Evolutionary conservation across 768 basidiomycete species (phyloP).

Genomic region (Trametes villosa): DNA sequence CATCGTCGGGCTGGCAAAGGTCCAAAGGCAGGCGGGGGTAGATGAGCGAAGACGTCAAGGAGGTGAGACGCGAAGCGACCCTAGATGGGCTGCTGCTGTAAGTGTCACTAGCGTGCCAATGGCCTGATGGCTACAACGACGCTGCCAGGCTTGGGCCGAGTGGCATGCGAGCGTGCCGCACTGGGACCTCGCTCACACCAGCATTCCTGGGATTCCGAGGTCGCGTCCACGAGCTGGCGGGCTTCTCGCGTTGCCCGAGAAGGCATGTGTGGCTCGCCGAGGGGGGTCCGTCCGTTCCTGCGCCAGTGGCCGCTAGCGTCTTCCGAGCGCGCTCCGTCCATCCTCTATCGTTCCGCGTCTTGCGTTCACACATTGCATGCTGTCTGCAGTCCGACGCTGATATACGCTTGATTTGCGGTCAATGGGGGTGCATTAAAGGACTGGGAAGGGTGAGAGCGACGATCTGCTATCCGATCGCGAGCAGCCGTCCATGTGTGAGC

Average conservation of each 20-base stretch:
- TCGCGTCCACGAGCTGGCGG: background rate
- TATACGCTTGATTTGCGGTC: background rate
- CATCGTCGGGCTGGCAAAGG: conserved; percentile 1
- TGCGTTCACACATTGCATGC: no score
- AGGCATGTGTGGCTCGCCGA: conserved; percentile 2
- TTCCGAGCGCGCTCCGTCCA: no score
- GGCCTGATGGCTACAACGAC: background rate
- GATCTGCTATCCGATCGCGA: conserved; percentile 16
- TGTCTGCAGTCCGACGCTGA: no score
- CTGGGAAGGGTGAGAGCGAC: no score
- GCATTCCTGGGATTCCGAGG: background rate
- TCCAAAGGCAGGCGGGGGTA: background rate
- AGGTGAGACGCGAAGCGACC: background rate
- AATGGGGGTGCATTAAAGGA: background rate
- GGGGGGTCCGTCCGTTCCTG: background rate
- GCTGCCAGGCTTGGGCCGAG: background rate
- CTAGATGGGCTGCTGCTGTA: background rate
- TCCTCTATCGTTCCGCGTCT: no score
- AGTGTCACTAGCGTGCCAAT: background rate
- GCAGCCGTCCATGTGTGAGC: background rate
- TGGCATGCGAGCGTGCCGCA: background rate
- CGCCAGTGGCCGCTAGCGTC: background rate
- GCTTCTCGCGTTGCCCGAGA: background rate
- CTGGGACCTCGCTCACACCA: background rate
- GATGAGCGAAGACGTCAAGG: background rate